phyloP scores from a whole-genome alignment of 495 filamentous ascomycete species.

The Filosporella fistucella region DNA sequence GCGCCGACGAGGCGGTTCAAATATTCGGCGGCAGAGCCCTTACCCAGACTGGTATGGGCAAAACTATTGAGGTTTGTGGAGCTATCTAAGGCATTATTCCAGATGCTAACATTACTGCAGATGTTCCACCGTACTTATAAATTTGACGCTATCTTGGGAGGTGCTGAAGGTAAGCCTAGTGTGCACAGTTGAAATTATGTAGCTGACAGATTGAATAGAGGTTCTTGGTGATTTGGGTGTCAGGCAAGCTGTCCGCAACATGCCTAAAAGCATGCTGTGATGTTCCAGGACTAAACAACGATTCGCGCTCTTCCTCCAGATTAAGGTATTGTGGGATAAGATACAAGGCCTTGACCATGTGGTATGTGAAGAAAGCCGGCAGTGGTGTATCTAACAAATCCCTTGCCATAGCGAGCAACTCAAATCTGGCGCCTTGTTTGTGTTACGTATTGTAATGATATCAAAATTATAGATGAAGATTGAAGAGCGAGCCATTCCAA shows the following conservation, averaged over 20 bases:
- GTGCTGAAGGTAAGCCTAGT: constrained; percentile 50
- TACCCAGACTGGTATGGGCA: constrained; percentile 80
- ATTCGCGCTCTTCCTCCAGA: no score
- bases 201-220: constrained; percentile 36
- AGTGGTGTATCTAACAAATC: no score
- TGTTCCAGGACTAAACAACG: no score
- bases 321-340: no score
- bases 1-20: constrained; percentile 78
- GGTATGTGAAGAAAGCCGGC: no score
- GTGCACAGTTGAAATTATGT: neutral
- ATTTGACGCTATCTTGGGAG: constrained; percentile 84
- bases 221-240: constrained; percentile 79
- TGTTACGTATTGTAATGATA: no score
- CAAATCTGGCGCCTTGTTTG: no score
- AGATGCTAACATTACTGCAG: neutral
- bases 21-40: constrained; percentile 82
- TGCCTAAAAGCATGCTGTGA: constrained; percentile 74
- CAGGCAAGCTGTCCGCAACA: constrained; percentile 73
- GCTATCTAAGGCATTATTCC: neutral
- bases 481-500: no score
- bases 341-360: no score
- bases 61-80: constrained; percentile 59
- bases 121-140: constrained; percentile 62
- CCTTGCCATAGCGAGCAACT: no score
- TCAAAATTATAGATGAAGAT: no score